These are phyloP conservation scores for Parastagonospora avenae DNA, from an alignment of 2,329 filamentous ascomycete species.

Conservation along the genomic window DNA sequence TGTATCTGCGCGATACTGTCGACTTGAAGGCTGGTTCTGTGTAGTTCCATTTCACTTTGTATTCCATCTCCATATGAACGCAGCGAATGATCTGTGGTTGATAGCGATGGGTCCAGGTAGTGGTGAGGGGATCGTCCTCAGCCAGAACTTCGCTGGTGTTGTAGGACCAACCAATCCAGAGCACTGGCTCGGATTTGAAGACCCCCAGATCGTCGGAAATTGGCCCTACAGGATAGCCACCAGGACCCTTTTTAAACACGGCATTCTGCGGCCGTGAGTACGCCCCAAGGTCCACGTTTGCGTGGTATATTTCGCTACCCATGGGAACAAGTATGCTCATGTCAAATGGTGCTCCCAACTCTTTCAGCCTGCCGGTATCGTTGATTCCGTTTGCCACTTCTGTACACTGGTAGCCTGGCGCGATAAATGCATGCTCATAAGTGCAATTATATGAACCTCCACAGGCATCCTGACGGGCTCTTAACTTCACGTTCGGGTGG, in stretches of 20 bases:
- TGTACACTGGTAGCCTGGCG: slow-evolving; percentile 41
- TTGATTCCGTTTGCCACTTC: slow-evolving; percentile 22
- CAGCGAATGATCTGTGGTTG: slow-evolving; percentile 40
- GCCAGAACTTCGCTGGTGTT: slow-evolving; percentile 32
- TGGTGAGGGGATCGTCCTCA: slow-evolving; percentile 22
- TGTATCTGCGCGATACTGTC: slow-evolving; percentile 24
- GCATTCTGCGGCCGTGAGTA: slow-evolving; percentile 34
- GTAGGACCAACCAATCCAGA: slow-evolving; percentile 43
- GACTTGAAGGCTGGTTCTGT: slow-evolving; percentile 34
- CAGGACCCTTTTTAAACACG: slow-evolving; percentile 24
- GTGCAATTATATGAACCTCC: slow-evolving; percentile 44
- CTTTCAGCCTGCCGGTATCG: slow-evolving; percentile 3
- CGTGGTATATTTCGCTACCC: slow-evolving; percentile 35
- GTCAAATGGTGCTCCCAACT: slow-evolving; percentile 38
- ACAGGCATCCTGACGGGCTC: slow-evolving; percentile 44
- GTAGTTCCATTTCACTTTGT: slow-evolving; percentile 40
- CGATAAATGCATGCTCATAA: slow-evolving; percentile 36
- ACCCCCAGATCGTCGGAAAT: slow-evolving; percentile 30
- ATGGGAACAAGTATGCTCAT: slow-evolving; percentile 34
- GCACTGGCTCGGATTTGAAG: slow-evolving; percentile 41
- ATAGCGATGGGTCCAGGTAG: slow-evolving; percentile 36
- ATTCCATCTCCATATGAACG: slow-evolving; percentile 41
- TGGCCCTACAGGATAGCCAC: slow-evolving; percentile 35
- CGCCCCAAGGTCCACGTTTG: slow-evolving; percentile 35
- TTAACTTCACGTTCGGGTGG: slow-evolving; percentile 26